Base-by-base conservation (phyloP, 1,284 basidiomycete species). In the Spongispora temasekensis region DNA sequence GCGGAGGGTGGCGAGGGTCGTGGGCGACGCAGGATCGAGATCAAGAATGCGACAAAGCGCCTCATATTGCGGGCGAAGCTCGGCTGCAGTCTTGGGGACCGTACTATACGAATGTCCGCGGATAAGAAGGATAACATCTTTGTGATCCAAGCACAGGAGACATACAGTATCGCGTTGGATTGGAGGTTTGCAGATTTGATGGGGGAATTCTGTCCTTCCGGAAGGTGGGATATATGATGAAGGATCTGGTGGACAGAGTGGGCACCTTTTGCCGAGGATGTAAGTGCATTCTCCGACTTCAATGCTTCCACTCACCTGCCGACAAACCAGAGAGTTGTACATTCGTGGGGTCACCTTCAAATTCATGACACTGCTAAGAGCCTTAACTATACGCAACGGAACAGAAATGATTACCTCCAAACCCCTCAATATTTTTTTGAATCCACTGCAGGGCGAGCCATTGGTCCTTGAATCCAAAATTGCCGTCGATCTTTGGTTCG, bases 391-490 rank as follows among this genome's bases (percentile, higher is more conserved):
- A 9, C 81, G 75, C 15, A 87, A 0, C 83, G 84, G 12, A 84
- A 61, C 5, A 44, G 23, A 9, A 13, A 3, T 34, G 61, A 86
- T 60, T 52, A 71, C 70, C 71, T 58, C 70, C 72, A 37, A 74
- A 73, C 4, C n/a, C 53, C 40, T 52, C 59, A 7, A 74, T 71
- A 21, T 75, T 71, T 44, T 69, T 65, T 21, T 57, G 69, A 40
- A 73, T 54, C 70, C 71, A 74, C 25, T 55, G 56, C 19, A 74
- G 31, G 40, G 71, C 67, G 4, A 72, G 61, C 64, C 68, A 73
- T 55, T 71, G 88, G 69, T 92, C 91, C 74, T 91, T 91, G 78
- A 92, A 92, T 1, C 91, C 90, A 69, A 86, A 89, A 68, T 92
- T 93, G 2, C 90, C 90, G 12, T 78, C 76, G 37, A 92, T 69